phyloP scores from a whole-genome alignment of 75 land plant genomes.

The Adiantum capillusveneris region DNA sequence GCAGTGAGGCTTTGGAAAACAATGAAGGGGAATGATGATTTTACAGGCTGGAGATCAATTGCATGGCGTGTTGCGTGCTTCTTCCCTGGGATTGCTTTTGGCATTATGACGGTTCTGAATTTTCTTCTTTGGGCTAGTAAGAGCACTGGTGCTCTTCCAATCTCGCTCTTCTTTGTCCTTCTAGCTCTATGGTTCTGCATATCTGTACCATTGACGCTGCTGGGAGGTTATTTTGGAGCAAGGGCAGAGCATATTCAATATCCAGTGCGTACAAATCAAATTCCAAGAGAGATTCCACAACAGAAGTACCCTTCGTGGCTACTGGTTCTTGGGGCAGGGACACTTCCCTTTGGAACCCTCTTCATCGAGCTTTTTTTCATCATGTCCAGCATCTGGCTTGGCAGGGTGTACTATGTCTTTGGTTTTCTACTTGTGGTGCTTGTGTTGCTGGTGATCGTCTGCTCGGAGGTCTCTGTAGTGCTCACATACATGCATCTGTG shows the following conservation, averaged over 20 bases:
- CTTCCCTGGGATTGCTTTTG: conserved; percentile 78
- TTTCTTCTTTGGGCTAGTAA: conserved; percentile 69
- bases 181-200: conserved; percentile 83
- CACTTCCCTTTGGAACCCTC: conserved; percentile 83
- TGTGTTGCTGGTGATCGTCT: conserved; percentile 67
- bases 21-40: conserved; percentile 46
- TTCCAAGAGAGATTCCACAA: conserved; percentile 76
- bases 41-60: conserved; percentile 66
- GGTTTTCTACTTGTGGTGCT: conserved; percentile 76
- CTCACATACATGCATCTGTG: no score
- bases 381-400: conserved; percentile 88
- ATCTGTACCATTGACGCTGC: conserved; percentile 69
- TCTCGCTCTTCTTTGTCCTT: conserved; percentile 58
- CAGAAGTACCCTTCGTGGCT: conserved; percentile 88
- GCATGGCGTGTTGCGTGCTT: conserved; percentile 81
- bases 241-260: conserved; percentile 58
- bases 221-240: conserved; percentile 74
- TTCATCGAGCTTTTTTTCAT: conserved; percentile 95
- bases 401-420: conserved; percentile 82
- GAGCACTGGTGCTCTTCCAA: conserved; percentile 85
- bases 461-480: conserved; percentile 87
- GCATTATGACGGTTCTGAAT: conserved; percentile 54
- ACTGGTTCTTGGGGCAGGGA: conserved; percentile 83
- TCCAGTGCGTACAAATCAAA: conserved; percentile 87
- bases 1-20: conserved; percentile 77